A percentile compares a stretch with the other conserved stretches of the same genome.
Evolutionary conservation across 1,284 basidiomycete species (phyloP).

Genomic region (Cutaneotrichosporon cavernicola): DNA sequence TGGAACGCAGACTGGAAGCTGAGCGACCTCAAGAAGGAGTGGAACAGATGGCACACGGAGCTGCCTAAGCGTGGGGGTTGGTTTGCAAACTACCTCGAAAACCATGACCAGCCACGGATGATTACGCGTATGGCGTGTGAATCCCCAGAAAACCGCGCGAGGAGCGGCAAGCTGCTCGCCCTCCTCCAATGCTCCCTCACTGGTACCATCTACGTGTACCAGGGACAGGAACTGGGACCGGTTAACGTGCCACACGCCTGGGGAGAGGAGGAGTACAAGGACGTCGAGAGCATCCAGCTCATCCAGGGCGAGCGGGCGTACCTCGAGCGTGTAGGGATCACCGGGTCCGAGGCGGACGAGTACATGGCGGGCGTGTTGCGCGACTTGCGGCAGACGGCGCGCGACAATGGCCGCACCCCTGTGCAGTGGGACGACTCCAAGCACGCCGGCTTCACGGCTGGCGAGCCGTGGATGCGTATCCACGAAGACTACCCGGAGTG

Average conservation of each 20-base stretch:
- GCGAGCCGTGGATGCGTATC: conserved; percentile 70
- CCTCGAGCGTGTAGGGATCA: conserved; percentile 33
- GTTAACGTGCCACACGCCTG: conserved; percentile 66
- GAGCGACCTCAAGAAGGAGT: conserved; percentile 60
- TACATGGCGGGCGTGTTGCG: conserved; percentile 7
- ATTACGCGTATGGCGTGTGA: conserved; percentile 69
- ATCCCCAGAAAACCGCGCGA: conserved; percentile 58
- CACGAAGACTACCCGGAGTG: conserved; percentile 66
- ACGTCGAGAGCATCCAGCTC: conserved; percentile 49
- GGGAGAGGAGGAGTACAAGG: conserved; percentile 70
- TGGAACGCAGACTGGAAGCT: conserved; percentile 57
- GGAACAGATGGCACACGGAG: conserved; percentile 63
- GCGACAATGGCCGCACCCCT: conserved; percentile 64
- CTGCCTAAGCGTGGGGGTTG: conserved; percentile 63
- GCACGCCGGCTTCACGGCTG: conserved; percentile 65
- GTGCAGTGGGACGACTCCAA: conserved; percentile 58
- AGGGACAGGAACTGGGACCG: conserved; percentile 70
- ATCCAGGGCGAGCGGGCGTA: conserved; percentile 46
- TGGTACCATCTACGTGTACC: conserved; percentile 70
- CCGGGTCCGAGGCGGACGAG: conserved; percentile 11
- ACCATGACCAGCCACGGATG: conserved; percentile 57
- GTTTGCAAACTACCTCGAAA: conserved; percentile 54
- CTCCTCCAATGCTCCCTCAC: conserved; percentile 62
- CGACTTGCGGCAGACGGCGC: conserved; percentile 57
- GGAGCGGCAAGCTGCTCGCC: conserved; percentile 65